Evolutionary conservation across 495 filamentous ascomycete species (phyloP).

Genomic region (Hypoxylon fuscum): DNA sequence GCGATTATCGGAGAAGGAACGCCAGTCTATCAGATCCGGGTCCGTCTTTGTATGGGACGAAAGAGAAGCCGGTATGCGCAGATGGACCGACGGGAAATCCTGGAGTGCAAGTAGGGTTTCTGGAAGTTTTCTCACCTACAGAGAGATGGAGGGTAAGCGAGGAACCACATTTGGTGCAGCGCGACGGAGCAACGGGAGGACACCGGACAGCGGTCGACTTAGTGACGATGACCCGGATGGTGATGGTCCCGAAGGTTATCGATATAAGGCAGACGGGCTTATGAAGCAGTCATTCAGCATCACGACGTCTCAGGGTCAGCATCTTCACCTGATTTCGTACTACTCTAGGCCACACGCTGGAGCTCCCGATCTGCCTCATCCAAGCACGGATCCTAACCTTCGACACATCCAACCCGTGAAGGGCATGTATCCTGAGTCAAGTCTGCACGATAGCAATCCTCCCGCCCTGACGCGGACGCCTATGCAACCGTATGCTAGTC

Average conservation of each 20-base stretch:
- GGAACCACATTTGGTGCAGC: constrained; percentile 64
- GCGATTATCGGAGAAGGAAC: constrained; percentile 94
- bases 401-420: constrained; percentile 85
- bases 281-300: constrained; percentile 99
- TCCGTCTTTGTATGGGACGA: constrained; percentile 99
- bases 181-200: constrained; percentile 70
- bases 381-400: constrained; percentile 80
- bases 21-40: constrained; percentile 91
- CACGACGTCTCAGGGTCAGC: constrained; percentile 86
- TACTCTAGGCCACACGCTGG: constrained; percentile 80
- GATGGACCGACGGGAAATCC: constrained; percentile 99
- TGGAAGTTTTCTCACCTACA: constrained; percentile 95
- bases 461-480: constrained; percentile 58
- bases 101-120: constrained; percentile 99
- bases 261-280: constrained; percentile 95
- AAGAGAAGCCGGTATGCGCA: constrained; percentile 95
- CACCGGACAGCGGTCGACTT: constrained; percentile 77
- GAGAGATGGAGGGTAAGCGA: constrained; percentile 98
- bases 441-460: constrained; percentile 80
- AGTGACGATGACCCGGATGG: constrained; percentile 87
- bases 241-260: constrained; percentile 92
- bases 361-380: constrained; percentile 74
- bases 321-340: constrained; percentile 96
- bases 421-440: constrained; percentile 96
- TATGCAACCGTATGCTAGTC: constrained; percentile 56